Conservation (phyloP, 1,139 yeast species). For the Pichia sp. region DNA sequence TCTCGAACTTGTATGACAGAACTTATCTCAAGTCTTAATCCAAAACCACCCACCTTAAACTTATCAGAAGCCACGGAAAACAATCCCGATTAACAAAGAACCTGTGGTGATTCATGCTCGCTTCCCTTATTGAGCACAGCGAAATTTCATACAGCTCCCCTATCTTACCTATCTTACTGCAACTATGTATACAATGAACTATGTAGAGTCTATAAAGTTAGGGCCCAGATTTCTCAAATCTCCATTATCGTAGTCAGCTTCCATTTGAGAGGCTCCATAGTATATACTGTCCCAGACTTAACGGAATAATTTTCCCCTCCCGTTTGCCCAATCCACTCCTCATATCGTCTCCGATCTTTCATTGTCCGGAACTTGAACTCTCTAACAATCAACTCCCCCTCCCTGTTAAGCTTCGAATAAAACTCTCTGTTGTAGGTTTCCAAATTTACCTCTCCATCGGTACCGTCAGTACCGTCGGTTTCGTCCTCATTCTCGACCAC, state of each 20-base stretch:
- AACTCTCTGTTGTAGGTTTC: constrained; percentile 27
- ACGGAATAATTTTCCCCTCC: neutral
- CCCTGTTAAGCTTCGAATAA: constrained; percentile 33
- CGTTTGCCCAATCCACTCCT: constrained; percentile 18
- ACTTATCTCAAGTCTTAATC: no score
- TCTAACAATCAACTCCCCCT: constrained; percentile 37
- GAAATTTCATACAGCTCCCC: no score
- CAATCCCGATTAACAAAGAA: neutral
- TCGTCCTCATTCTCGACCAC: constrained; percentile 4
- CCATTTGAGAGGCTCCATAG: constrained; percentile 45
- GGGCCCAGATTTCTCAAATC: neutral
- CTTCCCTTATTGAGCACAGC: no score
- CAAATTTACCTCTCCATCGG: constrained; percentile 19
- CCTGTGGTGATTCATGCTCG: no score
- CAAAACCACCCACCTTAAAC: neutral
- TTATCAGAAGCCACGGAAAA: neutral
- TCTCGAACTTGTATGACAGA: no score
- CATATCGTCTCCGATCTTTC: constrained; percentile 45
- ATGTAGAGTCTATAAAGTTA: neutral
- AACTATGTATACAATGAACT: neutral
- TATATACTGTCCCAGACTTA: no score
- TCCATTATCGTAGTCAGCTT: constrained; percentile 40
- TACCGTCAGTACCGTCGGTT: neutral
- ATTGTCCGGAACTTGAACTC: constrained; percentile 46
- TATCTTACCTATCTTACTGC: no score